These are phyloP conservation scores for Dendrobium catenatum DNA, from an alignment of 106 monocot genomes.

Conservation along the genomic window DNA sequence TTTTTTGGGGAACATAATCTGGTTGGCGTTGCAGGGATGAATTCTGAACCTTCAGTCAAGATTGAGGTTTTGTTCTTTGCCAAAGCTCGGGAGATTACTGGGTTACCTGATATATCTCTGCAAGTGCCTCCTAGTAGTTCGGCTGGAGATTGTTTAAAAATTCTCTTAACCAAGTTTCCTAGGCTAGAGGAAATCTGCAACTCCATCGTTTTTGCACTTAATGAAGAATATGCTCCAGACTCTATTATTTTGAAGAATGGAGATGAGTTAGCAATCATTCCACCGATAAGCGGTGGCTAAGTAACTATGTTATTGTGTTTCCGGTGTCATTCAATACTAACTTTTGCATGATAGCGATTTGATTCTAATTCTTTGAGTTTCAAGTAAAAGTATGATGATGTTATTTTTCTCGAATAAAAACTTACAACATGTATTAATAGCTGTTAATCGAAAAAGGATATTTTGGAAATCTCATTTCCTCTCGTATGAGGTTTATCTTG, in stretches of 20 bases:
- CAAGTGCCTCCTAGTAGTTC: constrained; percentile 47
- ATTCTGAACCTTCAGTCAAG: constrained; percentile 15
- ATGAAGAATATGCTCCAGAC: constrained; percentile 75
- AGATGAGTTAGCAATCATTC: constrained; percentile 92
- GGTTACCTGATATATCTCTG: constrained; percentile 28
- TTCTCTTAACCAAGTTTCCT: constrained; percentile 45
- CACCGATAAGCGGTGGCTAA: constrained; percentile 92
- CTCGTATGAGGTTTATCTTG: too few species aligned
- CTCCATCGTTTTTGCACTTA: constrained; percentile 73
- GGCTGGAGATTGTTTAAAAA: constrained; percentile 46
- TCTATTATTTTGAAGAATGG: constrained; percentile 42
- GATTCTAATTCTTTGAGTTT: too few species aligned
- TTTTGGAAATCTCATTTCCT: too few species aligned
- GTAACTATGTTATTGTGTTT: background rate
- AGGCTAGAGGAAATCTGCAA: constrained; percentile 46
- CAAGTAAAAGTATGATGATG: too few species aligned
- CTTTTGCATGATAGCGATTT: too few species aligned
- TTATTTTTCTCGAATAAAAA: too few species aligned
- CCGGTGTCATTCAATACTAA: too few species aligned
- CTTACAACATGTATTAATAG: too few species aligned
- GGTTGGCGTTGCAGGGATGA: background rate
- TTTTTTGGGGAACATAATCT: background rate
- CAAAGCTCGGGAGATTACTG: constrained; percentile 75
- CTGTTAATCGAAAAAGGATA: too few species aligned
- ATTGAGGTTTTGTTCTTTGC: constrained; percentile 88